phyloP scores from a whole-genome alignment of 768 basidiomycete genomes.

The Termitomyces sp. region DNA sequence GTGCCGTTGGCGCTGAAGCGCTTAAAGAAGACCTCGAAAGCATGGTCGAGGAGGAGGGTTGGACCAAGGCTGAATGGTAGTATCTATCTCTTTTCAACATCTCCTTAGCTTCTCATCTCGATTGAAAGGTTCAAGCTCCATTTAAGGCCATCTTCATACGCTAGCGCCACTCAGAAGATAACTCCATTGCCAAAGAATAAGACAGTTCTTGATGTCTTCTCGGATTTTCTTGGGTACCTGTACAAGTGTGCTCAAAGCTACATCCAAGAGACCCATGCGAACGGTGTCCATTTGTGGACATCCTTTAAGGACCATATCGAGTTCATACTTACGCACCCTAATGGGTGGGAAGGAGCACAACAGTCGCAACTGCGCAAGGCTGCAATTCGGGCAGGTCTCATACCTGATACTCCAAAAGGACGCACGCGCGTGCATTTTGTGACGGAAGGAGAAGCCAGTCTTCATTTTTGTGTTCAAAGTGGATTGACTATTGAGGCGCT shows the following conservation, averaged over 20 bases:
- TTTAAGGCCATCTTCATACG: constrained; percentile 21
- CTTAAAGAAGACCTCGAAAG: too few species aligned
- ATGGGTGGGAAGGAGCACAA: constrained; percentile 59
- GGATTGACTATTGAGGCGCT: constrained; percentile 34
- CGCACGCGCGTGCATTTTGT: constrained; percentile 48
- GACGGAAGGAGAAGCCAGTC: constrained; percentile 61
- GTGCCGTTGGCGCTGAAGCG: too few species aligned
- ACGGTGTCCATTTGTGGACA: constrained; percentile 35
- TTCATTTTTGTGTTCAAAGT: constrained; percentile 47
- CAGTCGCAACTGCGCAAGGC: constrained; percentile 51
- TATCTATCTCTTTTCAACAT: constrained; percentile 9
- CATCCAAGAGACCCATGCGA: constrained; percentile 42
- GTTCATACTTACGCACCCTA: constrained; percentile 50
- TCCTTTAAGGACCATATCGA: constrained; percentile 36
- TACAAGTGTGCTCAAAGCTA: constrained; percentile 37
- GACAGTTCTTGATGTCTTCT: constrained; percentile 38
- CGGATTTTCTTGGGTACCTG: constrained; percentile 48
- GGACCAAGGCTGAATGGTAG: constrained; percentile 47
- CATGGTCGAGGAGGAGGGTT: constrained; percentile 39
- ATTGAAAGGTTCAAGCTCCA: constrained; percentile 31
- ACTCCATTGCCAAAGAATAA: constrained; percentile 41
- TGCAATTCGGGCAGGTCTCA: constrained; percentile 43
- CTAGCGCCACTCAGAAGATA: constrained; percentile 10
- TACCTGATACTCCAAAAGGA: constrained; percentile 34
- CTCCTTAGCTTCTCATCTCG: constrained; percentile 1